Conservation (phyloP, 768 basidiomycete genomes). For the Boletus coccyginus region DNA sequence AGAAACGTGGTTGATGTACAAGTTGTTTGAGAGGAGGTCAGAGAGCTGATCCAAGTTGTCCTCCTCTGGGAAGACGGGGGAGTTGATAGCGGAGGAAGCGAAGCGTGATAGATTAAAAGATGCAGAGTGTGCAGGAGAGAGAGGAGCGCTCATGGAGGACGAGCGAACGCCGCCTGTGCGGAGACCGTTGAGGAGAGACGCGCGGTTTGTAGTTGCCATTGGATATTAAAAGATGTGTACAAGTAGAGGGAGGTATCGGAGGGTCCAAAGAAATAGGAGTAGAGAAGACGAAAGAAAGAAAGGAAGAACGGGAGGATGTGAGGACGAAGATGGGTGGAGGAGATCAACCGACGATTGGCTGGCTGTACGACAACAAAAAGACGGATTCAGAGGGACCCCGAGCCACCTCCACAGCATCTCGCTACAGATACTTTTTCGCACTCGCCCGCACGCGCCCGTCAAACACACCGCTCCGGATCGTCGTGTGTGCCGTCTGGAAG, state of each 20-base stretch:
- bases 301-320: constrained; percentile 10
- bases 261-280: constrained; percentile 5
- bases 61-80: constrained; percentile 45
- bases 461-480: constrained; percentile 77
- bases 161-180: constrained; percentile 89
- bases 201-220: constrained; percentile 59
- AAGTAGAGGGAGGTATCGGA: constrained; percentile 4
- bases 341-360: constrained; percentile 8
- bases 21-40: constrained; percentile 52
- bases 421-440: constrained; percentile 77
- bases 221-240: constrained; percentile 25
- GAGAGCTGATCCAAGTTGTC: constrained; percentile 59
- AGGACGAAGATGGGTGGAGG: not conserved
- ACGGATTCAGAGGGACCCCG: constrained; percentile 9
- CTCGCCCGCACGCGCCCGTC: constrained; percentile 80
- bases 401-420: constrained; percentile 12
- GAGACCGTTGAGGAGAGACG: constrained; percentile 84
- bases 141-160: constrained; percentile 55
- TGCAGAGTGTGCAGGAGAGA: constrained; percentile 62
- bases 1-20: constrained; percentile 43
- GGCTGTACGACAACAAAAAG: constrained; percentile 21
- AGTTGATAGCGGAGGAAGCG: constrained; percentile 40
- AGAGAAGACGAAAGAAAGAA: constrained; percentile 12
- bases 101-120: constrained; percentile 66
- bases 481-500: constrained; percentile 90